Base-by-base conservation (phyloP, 1,284 basidiomycete species). In the Cutaneotrichosporon arboriforme region DNA sequence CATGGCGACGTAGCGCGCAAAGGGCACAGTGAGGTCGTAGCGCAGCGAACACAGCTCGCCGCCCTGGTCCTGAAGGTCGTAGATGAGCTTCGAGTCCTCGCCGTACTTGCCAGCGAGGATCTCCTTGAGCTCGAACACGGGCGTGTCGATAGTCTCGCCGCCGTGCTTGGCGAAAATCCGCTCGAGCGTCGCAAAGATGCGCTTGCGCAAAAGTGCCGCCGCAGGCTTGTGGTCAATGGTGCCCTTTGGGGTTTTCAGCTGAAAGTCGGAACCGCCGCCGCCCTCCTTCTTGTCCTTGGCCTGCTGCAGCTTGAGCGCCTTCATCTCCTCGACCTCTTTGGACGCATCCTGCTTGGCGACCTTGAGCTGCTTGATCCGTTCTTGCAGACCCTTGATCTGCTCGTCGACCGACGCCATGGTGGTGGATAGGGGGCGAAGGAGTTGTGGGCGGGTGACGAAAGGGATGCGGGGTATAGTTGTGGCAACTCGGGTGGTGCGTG, bases 41-140 rank as follows among this genome's bases (percentile, higher is more conserved):
- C 94, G 81, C 62, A 99, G 77, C 18, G 89, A 89, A 60, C 97
- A 87, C 65, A 97, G 83, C 75, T 99, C 96, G 21, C 96, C 94
- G n/a, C 94, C 96, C 74, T 98, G 96, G 75, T 98, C 96, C 79
- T 87, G 85, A 49, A 99, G 81, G 76, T 98, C 94, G 74, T 97
- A 98, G 65, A 98, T 98, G 66, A 98, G 85, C 76, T 99, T 98
- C 45, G 86, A 84, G 74, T 98, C 94, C 76, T 98, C 96, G 53
- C 91, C 92, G 65, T 97, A 97, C 77, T 97, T 98, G 60, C 91
- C 94, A 0, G 90, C 83, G 43, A 97, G 79, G 59, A 98, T 86
- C 69, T 98, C 94, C 73, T 92, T 93, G 59, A 94, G 85, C 78
- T 98, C 94, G 67, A 98, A 97, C 17, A 97, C 92, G 54, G 94